Conservation (phyloP, 495 filamentous ascomycete species). For the Talaromyces trachyspermus region DNA sequence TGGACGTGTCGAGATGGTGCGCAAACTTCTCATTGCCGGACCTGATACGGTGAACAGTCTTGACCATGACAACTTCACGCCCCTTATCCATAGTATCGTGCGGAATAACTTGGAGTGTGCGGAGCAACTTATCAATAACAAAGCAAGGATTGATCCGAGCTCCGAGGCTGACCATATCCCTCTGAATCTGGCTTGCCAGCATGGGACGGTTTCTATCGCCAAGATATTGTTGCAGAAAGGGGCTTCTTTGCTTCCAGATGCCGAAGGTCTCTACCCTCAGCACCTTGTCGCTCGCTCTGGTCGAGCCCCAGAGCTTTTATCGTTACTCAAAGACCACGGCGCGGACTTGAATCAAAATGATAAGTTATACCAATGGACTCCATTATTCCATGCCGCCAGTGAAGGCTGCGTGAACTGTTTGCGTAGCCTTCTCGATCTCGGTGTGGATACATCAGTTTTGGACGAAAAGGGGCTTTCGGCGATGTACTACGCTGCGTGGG, state of each 20-base stretch:
- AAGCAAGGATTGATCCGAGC: constrained; percentile 72
- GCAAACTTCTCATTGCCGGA: constrained; percentile 53
- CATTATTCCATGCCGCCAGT: constrained; percentile 90
- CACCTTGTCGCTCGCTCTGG: constrained; percentile 92
- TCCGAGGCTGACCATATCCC: constrained; percentile 88
- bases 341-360: constrained; percentile 90
- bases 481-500: constrained; percentile 98
- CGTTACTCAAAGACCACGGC: constrained; percentile 74
- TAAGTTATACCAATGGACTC: constrained; percentile 95
- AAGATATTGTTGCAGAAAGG: constrained; percentile 72
- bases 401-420: constrained; percentile 90
- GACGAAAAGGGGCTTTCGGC: constrained; percentile 92
- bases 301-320: constrained; percentile 65
- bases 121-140: constrained; percentile 58
- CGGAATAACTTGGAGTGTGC: constrained; percentile 74
- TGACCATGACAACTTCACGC: constrained; percentile 96
- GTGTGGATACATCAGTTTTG: constrained; percentile 63
- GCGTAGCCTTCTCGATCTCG: constrained; percentile 64
- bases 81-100: constrained; percentile 89
- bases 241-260: constrained; percentile 77
- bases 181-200: constrained; percentile 87
- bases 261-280: constrained; percentile 94
- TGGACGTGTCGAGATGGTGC: constrained; percentile 78
- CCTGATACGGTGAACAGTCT: constrained; percentile 69
- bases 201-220: constrained; percentile 76